Base-by-base conservation (phyloP, 164 flowering plant species). In the Chloranthus sessilifolius region DNA sequence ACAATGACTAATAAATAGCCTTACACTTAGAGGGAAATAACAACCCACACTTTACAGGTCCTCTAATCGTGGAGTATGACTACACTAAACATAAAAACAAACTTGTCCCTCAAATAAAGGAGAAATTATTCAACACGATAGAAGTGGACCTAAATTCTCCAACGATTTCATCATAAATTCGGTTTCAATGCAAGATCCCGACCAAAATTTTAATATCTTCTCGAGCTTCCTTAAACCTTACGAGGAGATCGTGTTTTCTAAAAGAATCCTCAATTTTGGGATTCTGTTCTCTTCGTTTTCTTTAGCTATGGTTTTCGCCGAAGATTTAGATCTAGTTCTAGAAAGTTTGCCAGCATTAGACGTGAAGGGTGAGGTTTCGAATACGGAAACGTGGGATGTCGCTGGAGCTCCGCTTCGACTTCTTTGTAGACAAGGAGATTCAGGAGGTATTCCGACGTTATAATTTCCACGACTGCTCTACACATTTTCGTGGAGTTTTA, bases 311-410 rank as follows among this genome's bases (percentile, higher is more conserved):
- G 64, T 28, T 39, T 47, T 60, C 5, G 73, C 51, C 2, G 68
- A 64, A 12, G 74, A 70, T n/a, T 65, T 65, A 14, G 81, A 65
- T 12, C 78, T 58, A 46, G 9, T 23, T 29, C 33, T 31, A 29
- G 10, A 15, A 8, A 43, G 43, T 33, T 44, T 53, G 42, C 38
- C 21, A 19, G 49, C 24, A 53, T 31, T 60, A 1, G 51, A 7
- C 11, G 52, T 28, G 33, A 53, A 9, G 2, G 68, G 20, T 11
- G 36, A 50, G 43, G 21, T 22, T 14, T 59, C 52, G 1, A 38
- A 19, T 26, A 52, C 4, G 2, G 64, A 43, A 0, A 54, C 19
- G 1, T 21, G 7, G 37, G 22, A 22, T 1, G 37, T 30, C 47
- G 46, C 43, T 7, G 67, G 51, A 44, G 59, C 36, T 39, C 59